Percentiles rank a stretch among this genome's conserved stretches.
phyloP scores from a whole-genome alignment of 164 flowering plant species.

The Kingdonia uniflora region DNA sequence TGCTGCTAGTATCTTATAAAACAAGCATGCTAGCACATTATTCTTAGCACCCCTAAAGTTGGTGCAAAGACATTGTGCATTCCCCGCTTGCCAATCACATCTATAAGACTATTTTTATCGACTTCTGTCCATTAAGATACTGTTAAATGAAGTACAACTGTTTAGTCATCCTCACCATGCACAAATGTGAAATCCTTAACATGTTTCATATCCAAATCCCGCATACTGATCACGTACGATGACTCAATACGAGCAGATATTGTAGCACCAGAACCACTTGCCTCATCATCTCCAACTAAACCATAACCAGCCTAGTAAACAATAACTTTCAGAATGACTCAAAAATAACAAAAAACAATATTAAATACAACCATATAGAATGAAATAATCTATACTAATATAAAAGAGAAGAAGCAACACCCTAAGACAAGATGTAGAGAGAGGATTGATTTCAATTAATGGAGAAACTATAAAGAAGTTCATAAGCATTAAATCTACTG shows the following conservation, averaged over 20 bases:
- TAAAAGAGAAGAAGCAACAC: not conserved
- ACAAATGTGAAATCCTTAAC: slow-evolving; percentile 84
- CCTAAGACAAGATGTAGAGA: not conserved
- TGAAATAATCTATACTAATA: not conserved
- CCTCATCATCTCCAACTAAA: slow-evolving; percentile 80
- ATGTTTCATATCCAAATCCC: slow-evolving; percentile 91
- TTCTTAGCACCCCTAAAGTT: no score
- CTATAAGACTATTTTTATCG: no score
- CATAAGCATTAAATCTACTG: no score
- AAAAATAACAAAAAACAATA: not conserved
- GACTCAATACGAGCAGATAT: slow-evolving; percentile 70
- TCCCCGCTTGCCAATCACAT: no score
- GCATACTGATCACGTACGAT: slow-evolving; percentile 63
- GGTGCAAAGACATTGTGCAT: no score
- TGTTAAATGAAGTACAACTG: no score
- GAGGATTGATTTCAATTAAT: no score
- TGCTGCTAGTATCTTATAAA: no score
- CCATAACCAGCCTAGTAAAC: slow-evolving; percentile 64
- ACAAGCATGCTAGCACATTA: no score
- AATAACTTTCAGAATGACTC: not conserved
- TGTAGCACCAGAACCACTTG: slow-evolving; percentile 49
- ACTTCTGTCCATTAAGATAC: no score
- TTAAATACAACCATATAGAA: not conserved
- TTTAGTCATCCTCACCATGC: slow-evolving; percentile 58
- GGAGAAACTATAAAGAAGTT: no score